These are phyloP conservation scores for Drechslerella stenobrocha DNA, from an alignment of 2,329 filamentous ascomycete species.

Conservation along the genomic window DNA sequence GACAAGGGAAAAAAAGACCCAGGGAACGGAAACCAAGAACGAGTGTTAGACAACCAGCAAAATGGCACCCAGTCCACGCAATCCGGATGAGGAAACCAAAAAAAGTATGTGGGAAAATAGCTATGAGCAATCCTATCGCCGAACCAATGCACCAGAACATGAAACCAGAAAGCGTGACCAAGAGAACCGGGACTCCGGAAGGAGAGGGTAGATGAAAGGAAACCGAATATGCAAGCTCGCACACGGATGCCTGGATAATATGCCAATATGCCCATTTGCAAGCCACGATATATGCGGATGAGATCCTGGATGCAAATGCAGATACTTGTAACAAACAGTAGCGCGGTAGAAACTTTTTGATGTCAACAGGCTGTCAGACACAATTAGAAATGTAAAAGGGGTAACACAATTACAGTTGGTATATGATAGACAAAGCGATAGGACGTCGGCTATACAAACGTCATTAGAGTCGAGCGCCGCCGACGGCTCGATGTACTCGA, in stretches of 20 bases:
- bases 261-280: slow-evolving; percentile 20
- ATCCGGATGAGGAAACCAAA: slow-evolving; percentile 19
- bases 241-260: neutral
- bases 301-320: slow-evolving; percentile 25
- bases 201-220: slow-evolving; percentile 12
- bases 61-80: slow-evolving; percentile 25
- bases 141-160: slow-evolving; percentile 44
- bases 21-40: slow-evolving; percentile 4
- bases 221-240: neutral
- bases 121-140: slow-evolving; percentile 42
- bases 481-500: slow-evolving; percentile 33
- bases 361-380: neutral
- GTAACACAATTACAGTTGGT: neutral
- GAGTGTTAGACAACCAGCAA: slow-evolving; percentile 18
- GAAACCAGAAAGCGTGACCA: slow-evolving; percentile 35
- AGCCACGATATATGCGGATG: slow-evolving; percentile 12
- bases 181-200: slow-evolving; percentile 41
- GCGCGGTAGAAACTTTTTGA: slow-evolving; percentile 31
- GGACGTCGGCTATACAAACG: slow-evolving; percentile 23
- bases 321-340: slow-evolving; percentile 13
- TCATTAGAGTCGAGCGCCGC: slow-evolving; percentile 45
- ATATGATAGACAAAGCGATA: neutral
- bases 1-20: slow-evolving; percentile 15
- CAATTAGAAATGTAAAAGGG: neutral
- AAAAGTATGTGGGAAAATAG: slow-evolving; percentile 13